These are phyloP conservation scores for Panicum hallii DNA, from an alignment of 202 grass and related monocot species.

Conservation along the genomic window DNA sequence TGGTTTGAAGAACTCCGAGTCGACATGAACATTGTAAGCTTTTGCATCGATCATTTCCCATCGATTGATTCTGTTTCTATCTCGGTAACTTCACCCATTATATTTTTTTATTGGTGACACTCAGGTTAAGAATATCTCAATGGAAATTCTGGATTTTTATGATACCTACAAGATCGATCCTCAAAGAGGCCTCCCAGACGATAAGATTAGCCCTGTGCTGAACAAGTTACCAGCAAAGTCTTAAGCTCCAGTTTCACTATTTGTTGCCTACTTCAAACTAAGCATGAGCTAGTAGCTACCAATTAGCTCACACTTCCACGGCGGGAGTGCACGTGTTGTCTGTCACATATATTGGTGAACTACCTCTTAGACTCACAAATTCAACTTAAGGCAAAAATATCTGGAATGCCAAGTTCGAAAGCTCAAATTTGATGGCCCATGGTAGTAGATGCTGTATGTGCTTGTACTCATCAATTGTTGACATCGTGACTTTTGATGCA, in stretches of 20 bases:
- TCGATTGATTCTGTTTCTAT: constrained; percentile 1
- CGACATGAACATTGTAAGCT: constrained; percentile 88
- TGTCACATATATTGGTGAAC: not conserved
- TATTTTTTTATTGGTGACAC: constrained; percentile 7
- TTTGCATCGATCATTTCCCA: not conserved
- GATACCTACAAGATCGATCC: constrained; percentile 79
- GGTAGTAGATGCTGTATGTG: not conserved
- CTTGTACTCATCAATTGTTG: not conserved
- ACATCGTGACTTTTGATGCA: not conserved
- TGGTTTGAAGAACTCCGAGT: constrained; percentile 96
- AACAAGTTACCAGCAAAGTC: constrained; percentile 75
- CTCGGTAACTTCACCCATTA: not conserved
- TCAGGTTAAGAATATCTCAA: constrained; percentile 90
- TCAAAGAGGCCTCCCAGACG: constrained; percentile 65
- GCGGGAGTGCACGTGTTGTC: not conserved
- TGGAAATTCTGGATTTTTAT: constrained; percentile 93
- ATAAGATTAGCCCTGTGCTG: constrained; percentile 80
- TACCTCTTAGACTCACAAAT: not conserved
- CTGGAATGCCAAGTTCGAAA: not conserved
- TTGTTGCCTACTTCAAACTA: not conserved
- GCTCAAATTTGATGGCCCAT: not conserved
- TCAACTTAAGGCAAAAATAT: not conserved
- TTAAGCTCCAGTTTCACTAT: constrained; percentile 34
- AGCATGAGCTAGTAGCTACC: not conserved
- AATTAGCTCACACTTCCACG: not conserved